Evolutionary conservation across 495 filamentous ascomycete genomes (phyloP), one percentile per base, ranked within the genome.

Genomic region (Xylaria acuta): DNA sequence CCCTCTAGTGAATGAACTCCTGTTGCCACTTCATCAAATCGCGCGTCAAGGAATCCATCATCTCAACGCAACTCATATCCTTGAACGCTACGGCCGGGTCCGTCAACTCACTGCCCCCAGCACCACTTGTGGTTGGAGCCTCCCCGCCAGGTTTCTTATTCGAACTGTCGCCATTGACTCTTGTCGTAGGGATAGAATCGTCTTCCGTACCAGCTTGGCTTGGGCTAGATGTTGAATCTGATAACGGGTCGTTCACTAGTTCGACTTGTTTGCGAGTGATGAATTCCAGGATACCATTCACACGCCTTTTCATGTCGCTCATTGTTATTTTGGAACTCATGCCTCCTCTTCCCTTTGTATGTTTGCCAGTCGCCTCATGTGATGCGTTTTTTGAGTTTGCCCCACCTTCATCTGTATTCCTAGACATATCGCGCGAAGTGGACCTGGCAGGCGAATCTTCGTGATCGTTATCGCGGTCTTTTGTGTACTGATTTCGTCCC

Each of bases 201-300:
- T 73, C 68, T 25, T 63, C 62, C 2, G 69, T 53, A 14, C 54
- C 73, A 12, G 70, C 72, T 27, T 71, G 76, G 27, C 75, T 70
- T 3, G 76, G 41, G 47, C 27, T 59, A 6, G 67, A 30, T 6
- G n/a, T 59, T 1, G 76, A 64, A 16, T 78, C 77, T 36, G 77
- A 74, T 38, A 78, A 70, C 30, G 78, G 75, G 51, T 75, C 68
- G 40, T 82, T 89, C 0, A 93, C 95, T 84, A 97, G 88, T 78
- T 99, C 96, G 16, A 97, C 86, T 76, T 98, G 95, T 73, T 93
- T 95, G 58, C 93, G 89, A 9, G 92, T 90, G 75, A 99, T 97
- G 80, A 93, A 98, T 53, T 97, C 94, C 20, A 97, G 84, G 67
- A 99, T 95, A 18, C 86, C 91, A 2, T 90, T 89, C 4, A 94